Evolutionary conservation across 1,284 basidiomycete genomes (phyloP), one percentile per base, ranked within the genome.

Genomic region (Waitea zeae): DNA sequence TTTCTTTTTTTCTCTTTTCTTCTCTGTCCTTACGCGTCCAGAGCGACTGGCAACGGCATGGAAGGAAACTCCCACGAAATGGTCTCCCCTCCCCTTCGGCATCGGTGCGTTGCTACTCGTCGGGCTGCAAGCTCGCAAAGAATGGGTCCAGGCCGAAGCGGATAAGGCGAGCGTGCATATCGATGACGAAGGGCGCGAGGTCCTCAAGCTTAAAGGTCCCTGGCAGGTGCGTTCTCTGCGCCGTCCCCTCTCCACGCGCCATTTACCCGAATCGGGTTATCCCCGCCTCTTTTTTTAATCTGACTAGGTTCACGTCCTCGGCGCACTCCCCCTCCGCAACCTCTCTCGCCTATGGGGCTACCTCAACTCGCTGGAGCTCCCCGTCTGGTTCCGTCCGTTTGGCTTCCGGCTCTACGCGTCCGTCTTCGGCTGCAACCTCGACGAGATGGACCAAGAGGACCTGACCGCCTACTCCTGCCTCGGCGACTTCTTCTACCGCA

Each of bases 231-330:
- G 79, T 62, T 34, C 28, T 13, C 19, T 7, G 3, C 26, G 12
- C 19, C 28, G 4, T 20, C 24, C 13, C 14, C 22, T 15, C 12
- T 20, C 6, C 17, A 30, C 14, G 26, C 12, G 12, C 3, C 14
- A 4, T 30, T n/a, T 7, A 15, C 18, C 13, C 14, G n/a, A 9
- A 13, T 34, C 30, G 17, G 19, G 3, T 12, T 31, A 13, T 37
- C n/a, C n/a, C n/a, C n/a, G n/a, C n/a, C n/a, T n/a, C n/a, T n/a
- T n/a, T n/a, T n/a, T n/a, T n/a, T n/a, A n/a, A n/a, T n/a, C n/a
- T n/a, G n/a, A n/a, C n/a, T n/a, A 95, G 87, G 87, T 97, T 17
- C 86, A 95, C 55, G 89, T 98, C 36, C 66, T 98, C 33, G 93
- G 90, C 36, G 92, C 92, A 5, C 70, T 99, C 3, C 93, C 93